Percentiles rank a stretch among this genome's conserved stretches.
Conservation (phyloP, 179 eudicot genomes). For the Silene vulgaris region DNA sequence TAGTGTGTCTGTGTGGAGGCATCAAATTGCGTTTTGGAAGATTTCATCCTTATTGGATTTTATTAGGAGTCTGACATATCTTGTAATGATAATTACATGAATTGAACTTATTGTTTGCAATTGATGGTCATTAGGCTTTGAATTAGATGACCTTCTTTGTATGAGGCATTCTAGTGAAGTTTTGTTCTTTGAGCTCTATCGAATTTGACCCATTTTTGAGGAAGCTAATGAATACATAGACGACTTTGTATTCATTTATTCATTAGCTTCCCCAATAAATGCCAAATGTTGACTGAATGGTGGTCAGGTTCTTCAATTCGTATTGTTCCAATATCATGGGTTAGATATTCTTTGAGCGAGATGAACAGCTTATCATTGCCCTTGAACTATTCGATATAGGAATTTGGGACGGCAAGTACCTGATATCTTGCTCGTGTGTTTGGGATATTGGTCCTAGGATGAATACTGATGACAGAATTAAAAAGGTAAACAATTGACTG, state of each 20-base stretch:
- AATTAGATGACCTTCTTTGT: neutral
- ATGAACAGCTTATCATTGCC: neutral
- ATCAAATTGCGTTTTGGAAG: neutral
- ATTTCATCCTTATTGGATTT: too few species aligned
- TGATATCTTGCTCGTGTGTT: neutral
- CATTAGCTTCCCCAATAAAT: too few species aligned
- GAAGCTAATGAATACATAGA: too few species aligned
- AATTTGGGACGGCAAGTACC: too few species aligned
- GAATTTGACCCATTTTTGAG: too few species aligned
- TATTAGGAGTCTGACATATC: neutral
- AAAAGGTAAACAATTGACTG: too few species aligned
- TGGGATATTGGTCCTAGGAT: neutral
- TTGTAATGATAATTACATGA: neutral
- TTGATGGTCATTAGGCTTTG: neutral
- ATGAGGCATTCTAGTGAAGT: neutral
- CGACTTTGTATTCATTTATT: too few species aligned
- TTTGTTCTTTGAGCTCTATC: neutral
- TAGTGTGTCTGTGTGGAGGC: neutral
- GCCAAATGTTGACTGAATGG: neutral
- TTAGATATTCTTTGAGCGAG: neutral
- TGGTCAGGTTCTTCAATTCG: neutral
- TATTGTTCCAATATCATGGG: neutral
- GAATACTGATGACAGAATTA: too few species aligned
- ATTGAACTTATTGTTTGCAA: neutral
- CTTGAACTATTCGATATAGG: too few species aligned